Percentiles rank a stretch among this genome's conserved stretches.
Evolutionary conservation across 164 flowering plant species (phyloP).

Genomic region (Warburgia ugandensis): DNA sequence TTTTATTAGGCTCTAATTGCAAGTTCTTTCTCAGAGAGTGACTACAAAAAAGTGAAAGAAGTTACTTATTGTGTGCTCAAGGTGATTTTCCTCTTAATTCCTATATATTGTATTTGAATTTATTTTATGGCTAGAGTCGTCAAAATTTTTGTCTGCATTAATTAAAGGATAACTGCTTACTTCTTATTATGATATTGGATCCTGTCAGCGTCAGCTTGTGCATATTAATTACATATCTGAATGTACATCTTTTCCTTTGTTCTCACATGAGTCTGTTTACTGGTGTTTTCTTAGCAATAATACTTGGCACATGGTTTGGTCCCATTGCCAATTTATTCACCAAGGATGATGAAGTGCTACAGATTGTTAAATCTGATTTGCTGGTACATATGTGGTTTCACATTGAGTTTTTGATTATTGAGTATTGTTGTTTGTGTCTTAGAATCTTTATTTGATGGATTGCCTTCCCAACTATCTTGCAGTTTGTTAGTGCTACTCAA

Average conservation of each 20-base stretch:
- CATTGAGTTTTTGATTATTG: neutral
- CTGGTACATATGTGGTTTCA: slow-evolving; percentile 39
- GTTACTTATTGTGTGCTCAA: slow-evolving; percentile 53
- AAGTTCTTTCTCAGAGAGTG: slow-evolving; percentile 57
- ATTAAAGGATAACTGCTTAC: neutral
- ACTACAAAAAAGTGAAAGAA: slow-evolving; percentile 57
- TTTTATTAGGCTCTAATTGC: slow-evolving; percentile 71
- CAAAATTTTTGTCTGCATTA: neutral
- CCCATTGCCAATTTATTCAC: slow-evolving; percentile 64
- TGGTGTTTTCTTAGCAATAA: slow-evolving; percentile 54
- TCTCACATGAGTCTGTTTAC: slow-evolving; percentile 71
- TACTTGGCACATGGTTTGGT: slow-evolving; percentile 60
- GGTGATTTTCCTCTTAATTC: slow-evolving; percentile 32
- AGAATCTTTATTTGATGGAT: neutral
- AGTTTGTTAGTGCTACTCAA: slow-evolving; percentile 92
- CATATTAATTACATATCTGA: neutral
- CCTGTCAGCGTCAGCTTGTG: neutral
- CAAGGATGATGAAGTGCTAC: slow-evolving; percentile 65
- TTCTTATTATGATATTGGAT: too few relatives aligned
- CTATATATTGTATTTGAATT: neutral
- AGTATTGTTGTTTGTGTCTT: neutral
- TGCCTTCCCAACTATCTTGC: slow-evolving; percentile 15
- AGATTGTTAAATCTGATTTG: slow-evolving; percentile 55
- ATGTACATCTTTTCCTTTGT: neutral
- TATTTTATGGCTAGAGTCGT: too few relatives aligned